A percentile compares a stretch with the other conserved stretches of the same genome.
These are phyloP conservation scores for Dysphania ambrosioides DNA, from an alignment of 148 eudicot genomes.

Conservation along the genomic window DNA sequence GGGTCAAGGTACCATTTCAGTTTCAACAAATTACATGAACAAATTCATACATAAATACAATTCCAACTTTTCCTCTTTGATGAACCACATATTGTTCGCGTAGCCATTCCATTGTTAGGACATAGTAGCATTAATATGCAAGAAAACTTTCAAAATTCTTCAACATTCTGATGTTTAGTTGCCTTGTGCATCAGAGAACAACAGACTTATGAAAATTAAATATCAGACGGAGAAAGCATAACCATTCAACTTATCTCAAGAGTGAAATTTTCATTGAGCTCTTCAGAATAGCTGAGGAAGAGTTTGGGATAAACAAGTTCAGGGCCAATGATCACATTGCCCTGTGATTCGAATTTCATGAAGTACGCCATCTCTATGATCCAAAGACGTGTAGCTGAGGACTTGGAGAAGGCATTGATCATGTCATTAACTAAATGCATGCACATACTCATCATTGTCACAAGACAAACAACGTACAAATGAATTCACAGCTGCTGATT, in stretches of 20 bases:
- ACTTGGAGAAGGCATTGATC: conserved; percentile 22
- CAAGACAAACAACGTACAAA: conserved; percentile 2
- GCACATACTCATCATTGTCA: conserved; percentile 13
- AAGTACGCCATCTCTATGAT: conserved; percentile 22
- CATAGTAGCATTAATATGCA: conserved; percentile 16
- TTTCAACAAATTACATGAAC: conserved; percentile 24
- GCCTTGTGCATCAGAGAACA: background rate
- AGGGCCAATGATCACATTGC: conserved; percentile 25
- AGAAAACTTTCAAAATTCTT: conserved; percentile 1
- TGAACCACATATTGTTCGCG: conserved; percentile 23
- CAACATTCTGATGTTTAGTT: background rate
- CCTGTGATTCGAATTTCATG: conserved; percentile 17
- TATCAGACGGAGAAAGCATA: background rate
- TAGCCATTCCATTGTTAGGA: conserved; percentile 10
- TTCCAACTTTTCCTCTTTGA: conserved; percentile 6
- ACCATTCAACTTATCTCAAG: conserved; percentile 9
- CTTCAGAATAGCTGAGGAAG: conserved; percentile 24
- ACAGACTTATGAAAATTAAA: background rate
- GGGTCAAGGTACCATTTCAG: background rate
- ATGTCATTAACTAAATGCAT: conserved; percentile 18
- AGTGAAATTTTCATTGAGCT: conserved; percentile 12
- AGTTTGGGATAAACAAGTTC: conserved; percentile 16
- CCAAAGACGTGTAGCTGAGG: conserved; percentile 8
- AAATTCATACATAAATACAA: conserved; percentile 3
- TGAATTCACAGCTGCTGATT: background rate